A percentile compares a stretch with the other conserved stretches of the same genome.
Evolutionary conservation across 352 stramenopile genomes (phyloP).

Genomic region (Phytophthora cactorum): DNA sequence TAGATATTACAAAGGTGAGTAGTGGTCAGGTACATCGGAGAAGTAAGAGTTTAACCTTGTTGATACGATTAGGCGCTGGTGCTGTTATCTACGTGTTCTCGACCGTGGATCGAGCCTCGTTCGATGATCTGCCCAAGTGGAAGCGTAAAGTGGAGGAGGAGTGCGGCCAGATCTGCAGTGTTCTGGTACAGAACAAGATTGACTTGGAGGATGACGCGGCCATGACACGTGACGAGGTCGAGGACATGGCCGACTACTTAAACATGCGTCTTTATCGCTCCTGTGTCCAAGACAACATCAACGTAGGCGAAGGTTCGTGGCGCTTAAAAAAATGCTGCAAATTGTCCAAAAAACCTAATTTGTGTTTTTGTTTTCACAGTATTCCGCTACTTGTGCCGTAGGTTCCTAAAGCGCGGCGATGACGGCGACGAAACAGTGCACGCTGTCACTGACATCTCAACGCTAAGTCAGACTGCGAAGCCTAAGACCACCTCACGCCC

Average conservation of each 20-base stretch:
- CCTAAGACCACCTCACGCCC: conserved; percentile 17
- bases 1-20: conserved; percentile 73
- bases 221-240: conserved; percentile 65
- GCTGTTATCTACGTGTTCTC: conserved; percentile 83
- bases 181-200: conserved; percentile 83
- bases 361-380: conserved; percentile 26
- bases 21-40: neutral
- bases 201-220: conserved; percentile 68
- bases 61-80: conserved; percentile 41
- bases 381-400: conserved; percentile 63
- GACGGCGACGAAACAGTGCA: conserved; percentile 40
- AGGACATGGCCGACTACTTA: conserved; percentile 68
- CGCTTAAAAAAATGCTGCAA: neutral
- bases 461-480: conserved; percentile 46
- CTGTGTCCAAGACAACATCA: conserved; percentile 77
- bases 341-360: neutral
- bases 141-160: conserved; percentile 75
- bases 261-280: conserved; percentile 64
- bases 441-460: conserved; percentile 62
- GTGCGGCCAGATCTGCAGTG: conserved; percentile 66
- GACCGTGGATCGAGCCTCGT: conserved; percentile 72
- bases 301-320: conserved; percentile 65
- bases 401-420: conserved; percentile 53
- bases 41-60: neutral
- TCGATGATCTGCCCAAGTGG: conserved; percentile 75